Evolutionary conservation across 305 asterid genomes (phyloP), one percentile per base, ranked within the genome.

Genomic region (Andrographis paniculata): DNA sequence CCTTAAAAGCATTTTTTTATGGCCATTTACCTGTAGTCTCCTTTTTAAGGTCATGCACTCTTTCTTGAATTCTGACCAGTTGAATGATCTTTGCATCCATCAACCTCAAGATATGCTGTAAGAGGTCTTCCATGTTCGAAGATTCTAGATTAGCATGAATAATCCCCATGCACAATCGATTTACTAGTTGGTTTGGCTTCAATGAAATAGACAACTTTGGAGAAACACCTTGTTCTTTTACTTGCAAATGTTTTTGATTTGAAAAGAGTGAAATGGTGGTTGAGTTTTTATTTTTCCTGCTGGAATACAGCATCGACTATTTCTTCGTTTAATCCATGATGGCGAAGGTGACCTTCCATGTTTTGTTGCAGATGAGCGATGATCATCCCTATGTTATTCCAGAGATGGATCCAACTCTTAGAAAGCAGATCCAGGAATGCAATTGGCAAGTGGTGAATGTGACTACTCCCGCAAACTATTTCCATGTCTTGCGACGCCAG

Each of bases 381-480:
- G 99, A 91, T 39, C 62, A 91, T 64, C 99, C 96, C 23, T 72
- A 57, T 58, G 73, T 80, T 14, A 91, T 91, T 43, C 96, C 96
- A 12, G 96, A 79, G 91, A 91, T 91, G 99, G 99, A 91, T 27
- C 71, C 88, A 17, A 91, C 96, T 6, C 84, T 91, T 21, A 46
- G 96, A 62, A 87, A 62, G 65, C 99, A 87, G 68, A 91, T 91
- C 69, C 96, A 87, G 65, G 85, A 83, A 41, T 80, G 96, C 77
- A 91, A 91, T 66, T 81, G 94, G 95, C 99, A 91, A 65, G 95
- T 91, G 74, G 99, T 91, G 62, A 91, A 91, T 65, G 93, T 79
- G 10, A 89, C 97, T 20, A 89, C 97, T 22, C 97, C 95, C 17
- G 95, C 97, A 65, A 89, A 89, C 68, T 89, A 89, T 66, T 85